phyloP scores from a whole-genome alignment of 768 basidiomycete species.

The Dacryopinax primogenitus region DNA sequence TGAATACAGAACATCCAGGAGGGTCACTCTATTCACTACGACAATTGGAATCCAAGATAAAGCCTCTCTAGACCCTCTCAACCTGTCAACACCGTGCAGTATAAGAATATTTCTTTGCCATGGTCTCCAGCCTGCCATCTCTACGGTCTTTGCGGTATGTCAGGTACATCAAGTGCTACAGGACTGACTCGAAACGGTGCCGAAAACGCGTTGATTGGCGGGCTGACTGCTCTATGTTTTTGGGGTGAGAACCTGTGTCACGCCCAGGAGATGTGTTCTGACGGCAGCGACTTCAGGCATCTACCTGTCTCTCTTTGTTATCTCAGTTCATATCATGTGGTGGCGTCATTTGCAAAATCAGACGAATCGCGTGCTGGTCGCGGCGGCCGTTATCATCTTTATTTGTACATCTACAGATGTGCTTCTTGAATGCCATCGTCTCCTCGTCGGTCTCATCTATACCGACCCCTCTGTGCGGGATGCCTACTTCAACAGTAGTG shows the following conservation, averaged over 20 bases:
- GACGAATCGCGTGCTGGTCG: not conserved
- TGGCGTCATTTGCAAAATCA: not conserved
- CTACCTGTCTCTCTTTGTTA: not conserved
- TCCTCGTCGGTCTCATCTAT: not conserved
- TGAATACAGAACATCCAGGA: not conserved
- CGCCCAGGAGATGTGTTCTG: not conserved
- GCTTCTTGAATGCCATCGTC: not conserved
- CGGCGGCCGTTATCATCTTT: not conserved
- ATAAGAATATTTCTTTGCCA: not conserved
- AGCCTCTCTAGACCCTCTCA: not conserved
- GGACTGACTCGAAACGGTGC: not conserved
- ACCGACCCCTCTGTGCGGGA: not conserved
- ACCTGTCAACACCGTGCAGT: not conserved
- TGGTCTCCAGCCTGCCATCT: not conserved
- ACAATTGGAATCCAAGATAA: not conserved
- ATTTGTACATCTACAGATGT: not conserved
- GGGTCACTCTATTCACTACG: not conserved
- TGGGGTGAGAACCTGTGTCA: not conserved
- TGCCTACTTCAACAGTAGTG: not conserved
- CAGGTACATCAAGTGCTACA: not conserved
- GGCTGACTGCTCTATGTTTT: not conserved
- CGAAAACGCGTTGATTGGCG: not conserved
- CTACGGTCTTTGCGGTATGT: not conserved
- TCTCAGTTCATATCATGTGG: not conserved
- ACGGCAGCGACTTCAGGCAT: not conserved